phyloP scores from a whole-genome alignment of 1,284 basidiomycete genomes.

The Pseudozyma flocculosa region DNA sequence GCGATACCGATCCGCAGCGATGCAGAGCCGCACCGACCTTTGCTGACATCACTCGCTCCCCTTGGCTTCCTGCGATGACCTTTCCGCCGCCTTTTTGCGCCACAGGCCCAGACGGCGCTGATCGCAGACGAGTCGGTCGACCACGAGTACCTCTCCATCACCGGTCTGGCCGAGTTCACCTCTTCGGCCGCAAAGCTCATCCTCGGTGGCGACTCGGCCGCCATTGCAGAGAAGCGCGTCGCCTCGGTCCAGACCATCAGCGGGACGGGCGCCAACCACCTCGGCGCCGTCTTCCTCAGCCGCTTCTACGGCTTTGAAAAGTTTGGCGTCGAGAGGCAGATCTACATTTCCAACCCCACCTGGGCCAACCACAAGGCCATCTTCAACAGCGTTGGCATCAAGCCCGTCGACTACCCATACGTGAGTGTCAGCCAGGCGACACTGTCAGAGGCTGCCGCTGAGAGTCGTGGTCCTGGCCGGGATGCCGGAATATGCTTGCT shows the following conservation, averaged over 20 bases:
- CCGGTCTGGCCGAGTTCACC: constrained; percentile 80
- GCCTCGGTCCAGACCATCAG: constrained; percentile 71
- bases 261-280: constrained; percentile 91
- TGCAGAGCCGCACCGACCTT: no score
- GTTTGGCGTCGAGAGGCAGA: constrained; percentile 58
- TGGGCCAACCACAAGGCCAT: constrained; percentile 95
- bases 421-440: not conserved
- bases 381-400: constrained; percentile 78
- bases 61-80: no score
- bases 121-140: constrained; percentile 74
- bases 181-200: constrained; percentile 77
- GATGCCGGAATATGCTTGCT: no score
- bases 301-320: constrained; percentile 70
- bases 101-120: constrained; percentile 72
- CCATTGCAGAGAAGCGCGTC: constrained; percentile 66
- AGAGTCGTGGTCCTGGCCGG: no score
- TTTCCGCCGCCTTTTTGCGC: no score
- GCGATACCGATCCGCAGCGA: no score
- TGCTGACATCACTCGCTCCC: no score
- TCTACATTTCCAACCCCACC: constrained; percentile 85
- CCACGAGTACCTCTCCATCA: constrained; percentile 92
- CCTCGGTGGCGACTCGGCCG: constrained; percentile 72
- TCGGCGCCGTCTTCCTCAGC: constrained; percentile 83
- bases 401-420: constrained; percentile 80
- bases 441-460: no score